Percentiles rank a stretch among this genome's conserved stretches.
These are phyloP conservation scores for Exserohilum turcica DNA, from an alignment of 2,329 filamentous ascomycete genomes.

Conservation along the genomic window DNA sequence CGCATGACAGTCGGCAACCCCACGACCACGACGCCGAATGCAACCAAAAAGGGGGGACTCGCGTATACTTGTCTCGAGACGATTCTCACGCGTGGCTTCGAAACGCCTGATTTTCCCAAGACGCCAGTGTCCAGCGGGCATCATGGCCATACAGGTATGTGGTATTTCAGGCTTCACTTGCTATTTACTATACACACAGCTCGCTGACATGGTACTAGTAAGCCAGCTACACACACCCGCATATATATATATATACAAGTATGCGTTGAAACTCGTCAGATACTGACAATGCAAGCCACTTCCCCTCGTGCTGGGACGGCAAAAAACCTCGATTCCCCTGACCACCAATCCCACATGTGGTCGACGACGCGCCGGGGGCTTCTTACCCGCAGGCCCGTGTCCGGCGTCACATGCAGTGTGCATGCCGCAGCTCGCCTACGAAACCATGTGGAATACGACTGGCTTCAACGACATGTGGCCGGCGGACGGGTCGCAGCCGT, in stretches of 20 bases:
- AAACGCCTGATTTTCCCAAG: constrained; percentile 33
- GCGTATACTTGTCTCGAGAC: constrained; percentile 35
- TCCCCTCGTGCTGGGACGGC: constrained; percentile 65
- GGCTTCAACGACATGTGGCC: constrained; percentile 39
- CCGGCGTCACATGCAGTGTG: constrained; percentile 33
- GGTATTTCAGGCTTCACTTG: not conserved
- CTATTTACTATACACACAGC: too few species aligned
- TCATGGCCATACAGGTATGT: constrained; percentile 7
- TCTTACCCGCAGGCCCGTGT: constrained; percentile 27
- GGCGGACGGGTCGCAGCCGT: constrained; percentile 18
- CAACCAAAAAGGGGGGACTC: constrained; percentile 31
- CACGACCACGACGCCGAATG: constrained; percentile 29
- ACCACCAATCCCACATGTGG: constrained; percentile 51
- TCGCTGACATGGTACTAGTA: too few species aligned
- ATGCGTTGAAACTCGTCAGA: too few species aligned
- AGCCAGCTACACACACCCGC: too few species aligned
- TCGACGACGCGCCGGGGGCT: constrained; percentile 28
- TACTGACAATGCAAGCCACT: constrained; percentile 20
- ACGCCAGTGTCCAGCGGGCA: constrained; percentile 2
- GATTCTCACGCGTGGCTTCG: constrained; percentile 37
- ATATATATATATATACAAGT: too few species aligned
- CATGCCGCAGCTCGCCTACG: constrained; percentile 35
- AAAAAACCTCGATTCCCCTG: constrained; percentile 39
- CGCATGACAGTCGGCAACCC: constrained; percentile 43
- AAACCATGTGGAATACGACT: constrained; percentile 40